These are phyloP conservation scores for Chiua sp. DNA, from an alignment of 1,284 basidiomycete genomes.

Conservation along the genomic window DNA sequence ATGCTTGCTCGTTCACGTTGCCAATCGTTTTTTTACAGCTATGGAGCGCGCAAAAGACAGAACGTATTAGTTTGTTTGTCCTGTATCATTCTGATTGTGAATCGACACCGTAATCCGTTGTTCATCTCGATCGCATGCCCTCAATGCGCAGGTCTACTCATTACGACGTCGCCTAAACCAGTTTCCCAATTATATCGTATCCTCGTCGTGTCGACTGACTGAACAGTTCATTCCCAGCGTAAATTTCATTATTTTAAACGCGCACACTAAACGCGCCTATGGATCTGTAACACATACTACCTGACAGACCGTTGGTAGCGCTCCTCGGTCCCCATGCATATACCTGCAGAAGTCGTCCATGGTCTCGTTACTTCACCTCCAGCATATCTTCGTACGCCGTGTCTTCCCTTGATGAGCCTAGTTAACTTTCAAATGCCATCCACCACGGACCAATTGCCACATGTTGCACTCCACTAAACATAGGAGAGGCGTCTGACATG, in stretches of 20 bases:
- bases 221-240: conserved; percentile 4
- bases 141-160: neutral
- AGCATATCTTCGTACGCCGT: neutral
- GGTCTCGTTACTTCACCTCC: neutral
- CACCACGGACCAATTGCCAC: neutral
- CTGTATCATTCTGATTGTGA: conserved; percentile 10
- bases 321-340: conserved; percentile 1
- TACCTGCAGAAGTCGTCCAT: conserved; percentile 8
- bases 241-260: conserved; percentile 2
- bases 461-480: neutral
- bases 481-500: neutral
- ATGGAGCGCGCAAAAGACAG: conserved; percentile 40
- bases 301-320: conserved; percentile 1
- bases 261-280: neutral
- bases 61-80: conserved; percentile 15
- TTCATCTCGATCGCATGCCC: neutral
- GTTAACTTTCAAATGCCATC: neutral
- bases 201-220: conserved; percentile 4
- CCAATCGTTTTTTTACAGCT: conserved; percentile 20
- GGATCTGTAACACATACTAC: neutral
- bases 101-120: conserved; percentile 1
- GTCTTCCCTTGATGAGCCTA: conserved; percentile 13
- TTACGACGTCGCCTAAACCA: neutral
- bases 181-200: neutral
- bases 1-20: neutral